Conservation (phyloP, 2,329 filamentous ascomycete species). For the Simplicillium aogashimaense region DNA sequence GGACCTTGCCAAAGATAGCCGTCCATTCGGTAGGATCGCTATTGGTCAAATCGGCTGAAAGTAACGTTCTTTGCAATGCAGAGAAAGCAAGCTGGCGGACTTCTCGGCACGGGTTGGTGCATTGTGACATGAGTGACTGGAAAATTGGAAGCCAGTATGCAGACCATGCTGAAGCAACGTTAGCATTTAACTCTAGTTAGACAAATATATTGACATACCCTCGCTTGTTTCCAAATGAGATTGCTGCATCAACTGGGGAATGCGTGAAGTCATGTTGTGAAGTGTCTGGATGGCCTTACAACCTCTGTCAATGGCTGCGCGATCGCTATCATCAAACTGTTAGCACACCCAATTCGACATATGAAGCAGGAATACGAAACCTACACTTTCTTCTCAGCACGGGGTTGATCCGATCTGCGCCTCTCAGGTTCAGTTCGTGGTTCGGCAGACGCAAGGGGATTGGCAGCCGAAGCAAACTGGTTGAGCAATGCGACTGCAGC, state of each 20-base stretch:
- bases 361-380: constrained; percentile 10
- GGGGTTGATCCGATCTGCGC: constrained; percentile 19
- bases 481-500: constrained; percentile 75
- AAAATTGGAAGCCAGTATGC: constrained; percentile 97
- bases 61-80: constrained; percentile 72
- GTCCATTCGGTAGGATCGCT: constrained; percentile 85
- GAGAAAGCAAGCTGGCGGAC: constrained; percentile 83
- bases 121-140: constrained; percentile 77
- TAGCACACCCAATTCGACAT: constrained; percentile 4
- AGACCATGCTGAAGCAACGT: constrained; percentile 57
- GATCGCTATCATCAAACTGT: constrained; percentile 13
- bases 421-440: constrained; percentile 50
- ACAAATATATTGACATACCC: constrained; percentile 19
- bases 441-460: constrained; percentile 59
- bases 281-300: constrained; percentile 74
- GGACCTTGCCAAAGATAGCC: constrained; percentile 84
- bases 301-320: constrained; percentile 60
- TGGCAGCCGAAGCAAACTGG: constrained; percentile 78
- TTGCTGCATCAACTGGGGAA: constrained; percentile 80
- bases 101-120: constrained; percentile 87
- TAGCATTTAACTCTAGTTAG: too few species aligned
- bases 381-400: constrained; percentile 12
- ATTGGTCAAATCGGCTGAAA: constrained; percentile 77
- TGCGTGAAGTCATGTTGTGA: constrained; percentile 69
- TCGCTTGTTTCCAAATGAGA: constrained; percentile 84